Evolutionary conservation across 768 basidiomycete genomes (phyloP).

Genomic region (Leccinum imitatum): DNA sequence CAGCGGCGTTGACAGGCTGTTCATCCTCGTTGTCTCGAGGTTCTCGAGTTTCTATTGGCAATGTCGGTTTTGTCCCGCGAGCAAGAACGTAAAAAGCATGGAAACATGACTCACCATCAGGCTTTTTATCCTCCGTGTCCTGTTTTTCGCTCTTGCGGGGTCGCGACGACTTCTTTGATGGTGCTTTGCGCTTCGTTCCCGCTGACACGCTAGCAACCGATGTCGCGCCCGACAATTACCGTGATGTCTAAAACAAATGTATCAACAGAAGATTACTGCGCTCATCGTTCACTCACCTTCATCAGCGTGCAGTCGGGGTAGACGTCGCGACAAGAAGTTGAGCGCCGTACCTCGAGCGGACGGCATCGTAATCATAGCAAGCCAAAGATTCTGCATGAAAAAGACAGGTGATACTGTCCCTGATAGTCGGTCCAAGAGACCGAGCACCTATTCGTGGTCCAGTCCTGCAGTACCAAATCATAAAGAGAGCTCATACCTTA

Average conservation of each 20-base stretch:
- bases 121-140: too few relatives aligned
- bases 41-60: too few relatives aligned
- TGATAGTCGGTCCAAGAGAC: conserved; percentile 77
- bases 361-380: conserved; percentile 88
- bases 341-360: conserved; percentile 82
- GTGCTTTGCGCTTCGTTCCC: too few relatives aligned
- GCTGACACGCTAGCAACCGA: too few relatives aligned
- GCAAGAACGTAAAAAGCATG: too few relatives aligned
- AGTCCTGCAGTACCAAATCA: conserved; percentile 1
- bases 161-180: too few relatives aligned
- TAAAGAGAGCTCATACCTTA: conserved; percentile 45
- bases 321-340: conserved; percentile 79
- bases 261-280: conserved; percentile 4
- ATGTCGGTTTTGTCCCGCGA: too few relatives aligned
- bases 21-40: too few relatives aligned
- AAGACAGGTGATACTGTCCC: conserved; percentile 83
- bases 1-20: too few relatives aligned
- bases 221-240: conserved; percentile 75
- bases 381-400: conserved; percentile 95
- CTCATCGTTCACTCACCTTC: conserved; percentile 51
- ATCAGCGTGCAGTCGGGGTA: conserved; percentile 67
- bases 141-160: too few relatives aligned
- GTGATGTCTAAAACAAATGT: conserved; percentile 50
- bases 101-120: too few relatives aligned
- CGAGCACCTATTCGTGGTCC: conserved; percentile 57